Base-by-base conservation (phyloP, 352 stramenopile species). In the Phytophthora multivora region DNA sequence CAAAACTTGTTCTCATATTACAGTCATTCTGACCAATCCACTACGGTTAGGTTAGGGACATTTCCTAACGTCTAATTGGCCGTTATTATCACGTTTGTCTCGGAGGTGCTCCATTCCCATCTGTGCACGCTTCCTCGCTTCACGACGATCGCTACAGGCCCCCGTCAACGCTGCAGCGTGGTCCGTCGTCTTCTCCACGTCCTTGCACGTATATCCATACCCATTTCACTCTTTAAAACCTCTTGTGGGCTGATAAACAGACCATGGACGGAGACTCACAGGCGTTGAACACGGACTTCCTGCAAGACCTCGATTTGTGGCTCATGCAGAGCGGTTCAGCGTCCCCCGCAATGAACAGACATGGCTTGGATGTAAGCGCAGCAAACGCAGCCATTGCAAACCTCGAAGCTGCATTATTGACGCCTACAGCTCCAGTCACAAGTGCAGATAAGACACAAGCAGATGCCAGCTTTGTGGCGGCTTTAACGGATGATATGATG, bases 291-390 rank as follows among this genome's bases (percentile, higher is more conserved):
- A 38, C 60, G 25, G 69, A 77, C 51, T 77, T 74, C 48, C 50
- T 74, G 1, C 63, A 62, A 43, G 60, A 72, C 30, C 60, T 77
- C 36, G 60, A 72, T 57, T 48, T 67, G 28, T 77, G 69, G 54
- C 56, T 77, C 13, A 31, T 68, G 0, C 35, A 63, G 28, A 43
- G 33, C 19, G 33, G 25, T 31, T 5, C 43, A 40, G 26, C 38
- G 5, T 52, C 52, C 21, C 59, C 48, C 5, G 16, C 23, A n/a
- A 25, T 42, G 10, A 11, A 30, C 18, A 58, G n/a, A 26, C 36
- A 40, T 21, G 52, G 19, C 23, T 2, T 54, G 21, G 21, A 54
- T 12, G 6, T 3, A 31, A 10, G 0, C 2, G 13, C 21, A 50
- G 13, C 15, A 1, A 73, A 47, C 16, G 12, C 21, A 9, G 40